Evolutionary conservation across 768 basidiomycete species (phyloP), one percentile per base, ranked within the genome.

Genomic region (Psilocybe subaeruginosa): DNA sequence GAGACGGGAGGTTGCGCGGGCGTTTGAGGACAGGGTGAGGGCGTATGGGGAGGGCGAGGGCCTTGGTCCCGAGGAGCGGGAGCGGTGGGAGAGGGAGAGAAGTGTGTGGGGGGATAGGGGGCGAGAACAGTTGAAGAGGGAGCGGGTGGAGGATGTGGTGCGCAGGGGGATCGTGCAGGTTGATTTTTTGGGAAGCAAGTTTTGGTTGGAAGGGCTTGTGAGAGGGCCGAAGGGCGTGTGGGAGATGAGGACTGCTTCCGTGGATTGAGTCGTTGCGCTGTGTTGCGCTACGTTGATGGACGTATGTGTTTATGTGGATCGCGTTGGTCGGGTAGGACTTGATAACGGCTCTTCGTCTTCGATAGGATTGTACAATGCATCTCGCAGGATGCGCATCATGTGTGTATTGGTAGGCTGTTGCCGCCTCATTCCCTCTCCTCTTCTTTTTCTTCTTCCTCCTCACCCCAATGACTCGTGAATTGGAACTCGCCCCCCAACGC

Each of bases 181-280:
- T 4, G 89, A 90, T 73, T 91, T 80, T 65, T 72, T 91, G 73
- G 84, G 83, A 12, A 79, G 77, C 37, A 80, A 80, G 61, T 71
- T 74, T 50, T 67, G 84, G 8, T 82, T 89, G 70, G 74, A 80
- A 58, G 89, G 89, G 6, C 71, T 91, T 59, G 71, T 70, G 51
- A 79, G 81, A 55, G 81, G 81, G 1, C 81, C 77, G 66, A 79
- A 82, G 35, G 88, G 89, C 7, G 77, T 84, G 73, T 90, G 87
- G 85, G 84, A 88, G 72, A 80, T 91, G 69, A 88, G 83, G 73
- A 81, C 85, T 41, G 76, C 72, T 49, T 69, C 59, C 55, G 39
- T n/a, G 43, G 55, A 62, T 23, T 53, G 58, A 59, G 37, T 23
- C 23, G 23, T 23, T 23, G 23, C 23, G 23, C 23, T 23, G 2